Evolutionary conservation across 1,284 basidiomycete species (phyloP).

Genomic region (Trichosporon sp.): DNA sequence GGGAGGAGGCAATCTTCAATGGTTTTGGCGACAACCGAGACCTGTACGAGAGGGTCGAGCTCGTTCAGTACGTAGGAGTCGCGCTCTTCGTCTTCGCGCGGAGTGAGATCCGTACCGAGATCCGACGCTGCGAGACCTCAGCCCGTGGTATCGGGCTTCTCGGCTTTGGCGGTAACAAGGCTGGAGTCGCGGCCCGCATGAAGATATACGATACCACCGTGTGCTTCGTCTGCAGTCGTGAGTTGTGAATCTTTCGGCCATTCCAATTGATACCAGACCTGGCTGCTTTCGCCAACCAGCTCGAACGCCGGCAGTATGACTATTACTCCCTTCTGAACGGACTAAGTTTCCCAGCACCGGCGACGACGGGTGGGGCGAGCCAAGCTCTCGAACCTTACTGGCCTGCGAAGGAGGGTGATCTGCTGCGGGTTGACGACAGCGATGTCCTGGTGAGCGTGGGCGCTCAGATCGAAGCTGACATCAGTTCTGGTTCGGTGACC

Average conservation of each 20-base stretch:
- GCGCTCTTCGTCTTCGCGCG: conserved; percentile 62
- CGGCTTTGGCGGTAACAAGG: conserved; percentile 50
- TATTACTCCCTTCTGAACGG: conserved; percentile 38
- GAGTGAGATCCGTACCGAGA: conserved; percentile 48
- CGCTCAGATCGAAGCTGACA: conserved; percentile 15
- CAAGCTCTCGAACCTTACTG: conserved; percentile 47
- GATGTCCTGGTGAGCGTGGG: conserved; percentile 40
- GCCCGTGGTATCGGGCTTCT: conserved; percentile 49
- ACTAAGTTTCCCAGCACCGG: conserved; percentile 37
- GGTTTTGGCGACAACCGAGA: conserved; percentile 59
- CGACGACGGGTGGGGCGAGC: conserved; percentile 26
- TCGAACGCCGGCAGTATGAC: conserved; percentile 56
- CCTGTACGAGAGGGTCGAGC: conserved; percentile 44
- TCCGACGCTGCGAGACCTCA: conserved; percentile 41
- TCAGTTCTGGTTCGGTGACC: conserved; percentile 54
- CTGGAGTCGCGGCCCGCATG: conserved; percentile 56
- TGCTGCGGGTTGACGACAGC: conserved; percentile 39
- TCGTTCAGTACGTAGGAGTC: conserved; percentile 52
- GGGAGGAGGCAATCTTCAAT: conserved; percentile 60
- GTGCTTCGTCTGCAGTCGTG: conserved; percentile 63
- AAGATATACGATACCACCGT: conserved; percentile 53
- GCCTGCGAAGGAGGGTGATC: conserved; percentile 31
- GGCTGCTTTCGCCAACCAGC: conserved; percentile 62
- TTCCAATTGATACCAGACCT: conserved; percentile 54
- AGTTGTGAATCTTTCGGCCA: conserved; percentile 50